Base-by-base conservation (phyloP, 73 alveolate genomes). In the Effrenium voratum region DNA sequence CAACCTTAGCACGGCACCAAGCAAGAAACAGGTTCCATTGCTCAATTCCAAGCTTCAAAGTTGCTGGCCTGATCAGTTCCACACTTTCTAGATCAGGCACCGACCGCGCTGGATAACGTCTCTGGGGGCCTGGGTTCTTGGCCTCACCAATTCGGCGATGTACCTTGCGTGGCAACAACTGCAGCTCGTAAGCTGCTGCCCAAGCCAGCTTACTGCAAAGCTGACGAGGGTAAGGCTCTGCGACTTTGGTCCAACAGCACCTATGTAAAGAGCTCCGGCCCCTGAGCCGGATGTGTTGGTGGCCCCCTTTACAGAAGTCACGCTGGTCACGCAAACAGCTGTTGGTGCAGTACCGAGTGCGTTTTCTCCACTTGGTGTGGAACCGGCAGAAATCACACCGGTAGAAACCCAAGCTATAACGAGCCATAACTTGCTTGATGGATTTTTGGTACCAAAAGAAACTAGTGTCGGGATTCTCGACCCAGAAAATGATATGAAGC, bases 71-170 rank as follows among this genome's bases (percentile, higher is more conserved):
- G 12, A 82, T 52, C 76, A 82, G 52, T 38, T 45, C 40, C 46
- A 82, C 93, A 16, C 26, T 8, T 28, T 36, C 93, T 10, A 82
- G 8, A 16, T 43, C 68, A 46, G 40, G 47, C 30, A n/a, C 30
- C 55, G 49, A 30, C 47, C 5, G 24, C 34, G 52, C 52, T 1
- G n/a, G 50, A 2, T 15, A 26, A 38, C 19, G 32, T 8, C 34
- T 1, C 16, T 19, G 22, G 5, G 93, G 93, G 32, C 91, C 91
- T 10, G 91, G 91, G 52, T 80, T 80, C 72, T 44, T 46, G 72
- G 91, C 91, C 46, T 80, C 91, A 4, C 91, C 91, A 8, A 80
- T 80, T 36, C 73, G 41, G 22, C 50, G 10, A 12, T 47, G 66
- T 24, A n/a, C 22, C 5, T 28, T 49, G 30, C 45, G 68, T 1